Conservation (phyloP, 2,329 filamentous ascomycete species). For the Aspergillus latus region DNA sequence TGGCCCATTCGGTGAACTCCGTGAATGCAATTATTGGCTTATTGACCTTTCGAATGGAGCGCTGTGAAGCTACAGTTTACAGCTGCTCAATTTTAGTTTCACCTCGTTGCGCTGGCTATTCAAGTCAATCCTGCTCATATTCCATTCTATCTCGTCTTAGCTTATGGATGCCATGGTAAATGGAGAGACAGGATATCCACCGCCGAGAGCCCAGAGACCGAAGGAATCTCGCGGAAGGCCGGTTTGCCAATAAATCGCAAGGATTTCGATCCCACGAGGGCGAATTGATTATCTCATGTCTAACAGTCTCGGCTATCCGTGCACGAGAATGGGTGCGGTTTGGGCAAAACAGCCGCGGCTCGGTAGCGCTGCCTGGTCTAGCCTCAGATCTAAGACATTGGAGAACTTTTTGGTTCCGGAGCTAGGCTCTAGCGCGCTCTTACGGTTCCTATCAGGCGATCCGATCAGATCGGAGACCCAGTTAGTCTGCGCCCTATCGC, state of each 20-base stretch:
- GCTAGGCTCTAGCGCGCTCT: constrained; percentile 12
- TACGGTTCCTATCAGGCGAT: constrained; percentile 12
- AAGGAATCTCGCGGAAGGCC: background rate
- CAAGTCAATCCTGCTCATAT: background rate
- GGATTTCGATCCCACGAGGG: background rate
- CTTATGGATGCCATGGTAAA: background rate
- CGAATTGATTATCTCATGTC: background rate
- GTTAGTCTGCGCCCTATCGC: background rate
- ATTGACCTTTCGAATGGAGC: too few relatives aligned
- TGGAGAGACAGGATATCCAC: background rate
- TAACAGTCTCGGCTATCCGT: background rate
- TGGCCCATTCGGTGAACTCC: too few relatives aligned
- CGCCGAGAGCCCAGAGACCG: background rate
- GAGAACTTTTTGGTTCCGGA: constrained; percentile 4
- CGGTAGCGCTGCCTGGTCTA: background rate
- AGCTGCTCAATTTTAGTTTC: background rate
- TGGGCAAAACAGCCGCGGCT: background rate
- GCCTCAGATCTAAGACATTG: background rate
- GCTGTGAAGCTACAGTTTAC: too few relatives aligned
- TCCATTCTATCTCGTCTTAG: background rate
- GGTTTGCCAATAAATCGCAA: background rate
- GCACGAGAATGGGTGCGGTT: background rate
- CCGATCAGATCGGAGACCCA: constrained; percentile 13
- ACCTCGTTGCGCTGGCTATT: background rate
- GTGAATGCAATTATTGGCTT: too few relatives aligned